Percentiles rank a stretch among this genome's conserved stretches.
phyloP scores from a whole-genome alignment of 495 filamentous ascomycete species.

The Sordaria brevicollis region DNA sequence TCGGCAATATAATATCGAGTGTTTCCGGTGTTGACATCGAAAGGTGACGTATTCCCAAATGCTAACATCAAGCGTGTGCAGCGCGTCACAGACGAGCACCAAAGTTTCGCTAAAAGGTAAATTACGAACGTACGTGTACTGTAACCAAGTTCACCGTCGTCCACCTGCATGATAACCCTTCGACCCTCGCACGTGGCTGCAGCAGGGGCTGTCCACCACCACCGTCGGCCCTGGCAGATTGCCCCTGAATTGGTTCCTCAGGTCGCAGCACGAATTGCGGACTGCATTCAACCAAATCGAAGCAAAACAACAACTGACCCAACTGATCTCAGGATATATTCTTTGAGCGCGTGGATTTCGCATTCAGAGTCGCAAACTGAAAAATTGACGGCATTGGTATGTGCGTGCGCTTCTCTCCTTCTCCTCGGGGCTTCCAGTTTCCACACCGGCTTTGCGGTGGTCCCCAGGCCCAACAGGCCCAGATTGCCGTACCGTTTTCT shows the following conservation, averaged over 20 bases:
- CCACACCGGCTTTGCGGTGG: conserved; percentile 6
- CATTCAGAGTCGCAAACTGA: not conserved
- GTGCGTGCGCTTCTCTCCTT: not conserved
- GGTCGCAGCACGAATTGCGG: not conserved
- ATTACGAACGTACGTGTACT: not conserved
- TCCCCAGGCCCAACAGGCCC: not conserved
- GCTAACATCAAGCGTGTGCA: not conserved
- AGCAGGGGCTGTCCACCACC: not conserved
- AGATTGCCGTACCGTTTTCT: not conserved
- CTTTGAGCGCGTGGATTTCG: not conserved
- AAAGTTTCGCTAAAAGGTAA: not conserved
- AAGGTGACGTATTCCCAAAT: not conserved
- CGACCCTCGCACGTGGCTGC: not conserved
- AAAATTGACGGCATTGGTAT: not conserved
- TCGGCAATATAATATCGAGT: not conserved
- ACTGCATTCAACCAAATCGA: not conserved
- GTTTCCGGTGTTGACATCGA: not conserved
- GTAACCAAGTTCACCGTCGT: not conserved
- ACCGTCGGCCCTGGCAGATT: not conserved
- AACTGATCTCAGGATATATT: not conserved
- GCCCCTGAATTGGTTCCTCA: not conserved
- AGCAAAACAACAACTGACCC: not conserved
- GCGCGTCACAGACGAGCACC: not conserved
- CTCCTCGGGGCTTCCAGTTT: not conserved
- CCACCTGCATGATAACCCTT: not conserved